Evolutionary conservation across 257 asterid species (phyloP).

Genomic region (Gynochthodes officinalis): DNA sequence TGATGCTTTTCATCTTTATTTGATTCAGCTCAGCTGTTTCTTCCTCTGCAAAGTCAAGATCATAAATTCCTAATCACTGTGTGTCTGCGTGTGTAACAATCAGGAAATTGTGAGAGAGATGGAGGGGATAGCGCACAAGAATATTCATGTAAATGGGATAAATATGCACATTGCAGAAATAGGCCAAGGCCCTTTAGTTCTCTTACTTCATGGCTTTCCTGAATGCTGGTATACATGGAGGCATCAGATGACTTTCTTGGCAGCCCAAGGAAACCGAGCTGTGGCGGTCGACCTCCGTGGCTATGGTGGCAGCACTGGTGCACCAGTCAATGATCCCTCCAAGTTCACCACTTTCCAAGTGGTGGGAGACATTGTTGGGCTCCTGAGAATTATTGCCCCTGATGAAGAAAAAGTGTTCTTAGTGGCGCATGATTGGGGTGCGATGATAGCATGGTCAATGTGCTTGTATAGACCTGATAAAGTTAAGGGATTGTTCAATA

Average conservation of each 20-base stretch:
- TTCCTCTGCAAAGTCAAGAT: not conserved
- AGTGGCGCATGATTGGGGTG: slow-evolving; percentile 93
- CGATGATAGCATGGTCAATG: slow-evolving; percentile 63
- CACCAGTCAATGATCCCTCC: slow-evolving; percentile 34
- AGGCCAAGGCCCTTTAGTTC: slow-evolving; percentile 69
- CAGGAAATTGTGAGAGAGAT: slow-evolving; percentile 18
- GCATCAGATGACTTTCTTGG: slow-evolving; percentile 63
- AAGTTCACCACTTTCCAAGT: slow-evolving; percentile 56
- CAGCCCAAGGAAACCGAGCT: slow-evolving; percentile 55
- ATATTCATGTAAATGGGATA: slow-evolving; percentile 47
- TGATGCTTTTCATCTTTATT: not conserved
- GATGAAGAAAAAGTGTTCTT: slow-evolving; percentile 55
- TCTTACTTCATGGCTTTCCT: slow-evolving; percentile 86
- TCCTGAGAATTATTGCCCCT: slow-evolving; percentile 40
- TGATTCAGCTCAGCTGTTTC: not conserved
- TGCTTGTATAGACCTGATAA: slow-evolving; percentile 70
- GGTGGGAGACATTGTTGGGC: slow-evolving; percentile 59
- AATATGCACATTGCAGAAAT: slow-evolving; percentile 55
- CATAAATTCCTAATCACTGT: not conserved
- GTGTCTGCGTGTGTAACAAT: not conserved
- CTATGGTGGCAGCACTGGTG: slow-evolving; percentile 55
- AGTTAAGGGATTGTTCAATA: slow-evolving; percentile 60
- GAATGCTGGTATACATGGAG: slow-evolving; percentile 89
- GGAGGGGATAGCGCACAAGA: slow-evolving; percentile 48
- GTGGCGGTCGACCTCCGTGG: slow-evolving; percentile 92